These are phyloP conservation scores for Aspergillus pseudoviridinutans DNA, from an alignment of 2,329 filamentous ascomycete species.

Conservation along the genomic window DNA sequence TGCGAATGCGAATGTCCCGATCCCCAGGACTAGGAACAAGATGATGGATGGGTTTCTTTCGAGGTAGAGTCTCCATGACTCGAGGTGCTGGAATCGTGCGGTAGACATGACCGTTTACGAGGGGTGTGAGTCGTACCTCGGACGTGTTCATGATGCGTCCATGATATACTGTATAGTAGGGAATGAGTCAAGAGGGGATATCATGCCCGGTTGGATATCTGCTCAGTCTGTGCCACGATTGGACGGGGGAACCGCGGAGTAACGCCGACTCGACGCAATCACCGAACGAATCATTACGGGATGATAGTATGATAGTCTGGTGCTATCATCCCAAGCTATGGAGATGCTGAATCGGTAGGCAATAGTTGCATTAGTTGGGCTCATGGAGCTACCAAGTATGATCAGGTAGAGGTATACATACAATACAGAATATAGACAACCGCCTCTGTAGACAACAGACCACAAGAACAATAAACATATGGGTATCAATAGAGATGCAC, in stretches of 20 bases:
- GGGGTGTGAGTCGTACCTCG: neutral
- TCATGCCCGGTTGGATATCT: neutral
- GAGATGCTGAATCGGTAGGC: neutral
- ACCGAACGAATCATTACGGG: neutral
- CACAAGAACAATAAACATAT: constrained; percentile 7
- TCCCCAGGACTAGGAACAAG: constrained; percentile 1
- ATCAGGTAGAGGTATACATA: neutral
- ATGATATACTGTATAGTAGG: neutral
- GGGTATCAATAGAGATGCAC: constrained; percentile 13
- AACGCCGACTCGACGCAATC: neutral
- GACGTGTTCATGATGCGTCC: neutral
- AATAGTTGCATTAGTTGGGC: neutral
- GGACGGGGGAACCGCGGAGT: neutral
- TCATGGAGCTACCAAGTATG: neutral
- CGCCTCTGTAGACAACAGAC: neutral
- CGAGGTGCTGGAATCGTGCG: neutral
- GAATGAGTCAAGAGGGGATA: neutral
- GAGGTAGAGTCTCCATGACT: neutral
- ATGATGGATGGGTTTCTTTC: constrained; percentile 3
- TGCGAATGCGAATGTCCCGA: constrained; percentile 4
- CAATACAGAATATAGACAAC: neutral
- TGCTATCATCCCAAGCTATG: neutral
- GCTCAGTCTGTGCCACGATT: neutral
- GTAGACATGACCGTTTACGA: neutral
- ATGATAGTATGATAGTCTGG: neutral